These are phyloP conservation scores for Grigorovia jiainica DNA, from an alignment of 805 yeast species.

Conservation along the genomic window DNA sequence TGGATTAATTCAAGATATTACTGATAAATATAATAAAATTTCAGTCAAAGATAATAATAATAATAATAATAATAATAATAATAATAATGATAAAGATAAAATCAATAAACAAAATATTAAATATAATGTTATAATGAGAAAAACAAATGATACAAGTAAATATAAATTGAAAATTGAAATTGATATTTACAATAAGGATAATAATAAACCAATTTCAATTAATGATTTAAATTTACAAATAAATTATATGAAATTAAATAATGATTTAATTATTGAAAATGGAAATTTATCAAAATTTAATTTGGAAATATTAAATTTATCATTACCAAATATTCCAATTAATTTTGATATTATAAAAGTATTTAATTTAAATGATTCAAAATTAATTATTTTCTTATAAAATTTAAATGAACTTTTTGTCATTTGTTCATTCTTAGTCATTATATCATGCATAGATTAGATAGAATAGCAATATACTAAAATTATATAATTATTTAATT, in stretches of 20 bases:
- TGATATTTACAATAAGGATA: neutral
- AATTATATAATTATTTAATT: no score
- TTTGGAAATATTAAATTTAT: conserved; percentile 27
- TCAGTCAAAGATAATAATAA: neutral
- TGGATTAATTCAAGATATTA: conserved; percentile 48
- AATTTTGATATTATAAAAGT: neutral
- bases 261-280: conserved; percentile 28
- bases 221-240: conserved; percentile 8
- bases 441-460: no score
- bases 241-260: conserved; percentile 17
- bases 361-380: neutral
- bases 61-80: neutral
- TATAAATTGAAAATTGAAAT: conserved; percentile 32
- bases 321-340: conserved; percentile 26
- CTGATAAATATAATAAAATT: conserved; percentile 20
- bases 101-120: conserved; percentile 9
- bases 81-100: neutral
- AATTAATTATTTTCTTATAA: conserved; percentile 1
- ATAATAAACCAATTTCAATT: conserved; percentile 16
- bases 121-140: conserved; percentile 25
- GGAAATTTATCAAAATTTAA: conserved; percentile 16
- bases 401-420: no score
- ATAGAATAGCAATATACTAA: no score
- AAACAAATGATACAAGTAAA: conserved; percentile 20
- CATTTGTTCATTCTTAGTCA: no score